These are phyloP conservation scores for Aegilops speltoides DNA, from an alignment of 176 grass and related monocot genomes.

Conservation along the genomic window DNA sequence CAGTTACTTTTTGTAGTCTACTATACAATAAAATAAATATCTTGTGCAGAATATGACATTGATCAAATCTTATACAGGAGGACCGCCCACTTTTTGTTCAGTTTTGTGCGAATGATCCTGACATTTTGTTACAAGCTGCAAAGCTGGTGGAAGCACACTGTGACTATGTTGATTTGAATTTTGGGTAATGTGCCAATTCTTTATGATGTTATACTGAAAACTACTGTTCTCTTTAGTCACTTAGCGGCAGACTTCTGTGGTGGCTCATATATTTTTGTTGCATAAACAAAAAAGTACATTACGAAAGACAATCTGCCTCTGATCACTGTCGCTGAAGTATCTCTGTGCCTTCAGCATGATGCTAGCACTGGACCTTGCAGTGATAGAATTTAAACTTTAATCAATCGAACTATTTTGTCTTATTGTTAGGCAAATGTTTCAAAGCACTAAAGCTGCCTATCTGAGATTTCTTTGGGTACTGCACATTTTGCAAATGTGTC, in stretches of 20 bases:
- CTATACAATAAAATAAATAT: background rate
- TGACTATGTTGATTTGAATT: slow-evolving; percentile 97
- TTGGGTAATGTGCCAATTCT: slow-evolving; percentile 54
- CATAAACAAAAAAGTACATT: background rate
- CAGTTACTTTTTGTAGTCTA: background rate
- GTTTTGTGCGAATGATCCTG: slow-evolving; percentile 98
- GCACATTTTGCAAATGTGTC: background rate
- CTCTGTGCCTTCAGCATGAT: background rate
- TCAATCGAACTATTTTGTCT: background rate
- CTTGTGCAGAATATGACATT: background rate
- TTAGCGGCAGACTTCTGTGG: background rate
- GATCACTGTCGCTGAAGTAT: background rate
- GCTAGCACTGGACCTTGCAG: background rate
- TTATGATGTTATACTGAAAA: slow-evolving; percentile 12
- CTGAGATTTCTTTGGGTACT: background rate
- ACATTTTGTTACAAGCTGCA: slow-evolving; percentile 88
- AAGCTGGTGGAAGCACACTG: slow-evolving; percentile 77
- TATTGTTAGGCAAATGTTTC: background rate
- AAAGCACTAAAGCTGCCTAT: background rate
- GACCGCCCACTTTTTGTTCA: slow-evolving; percentile 95
- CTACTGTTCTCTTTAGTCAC: background rate
- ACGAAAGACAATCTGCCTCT: background rate
- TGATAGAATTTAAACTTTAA: background rate
- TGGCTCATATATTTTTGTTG: background rate
- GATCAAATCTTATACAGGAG: slow-evolving; percentile 50